Evolutionary conservation across 129 eudicot species (phyloP).

Genomic region (Flaveria brownii): DNA sequence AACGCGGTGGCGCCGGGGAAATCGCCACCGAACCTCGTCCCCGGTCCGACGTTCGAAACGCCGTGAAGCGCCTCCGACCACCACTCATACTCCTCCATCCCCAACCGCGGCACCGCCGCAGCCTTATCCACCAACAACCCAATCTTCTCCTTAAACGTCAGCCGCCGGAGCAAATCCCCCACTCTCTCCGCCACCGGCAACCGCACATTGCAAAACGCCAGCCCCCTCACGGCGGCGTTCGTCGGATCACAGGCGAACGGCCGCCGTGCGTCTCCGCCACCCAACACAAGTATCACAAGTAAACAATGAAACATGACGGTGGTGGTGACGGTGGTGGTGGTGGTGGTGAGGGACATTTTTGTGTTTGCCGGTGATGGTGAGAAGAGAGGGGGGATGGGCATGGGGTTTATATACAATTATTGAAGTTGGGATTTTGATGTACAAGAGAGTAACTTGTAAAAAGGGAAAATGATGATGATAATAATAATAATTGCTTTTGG

Average conservation of each 20-base stretch:
- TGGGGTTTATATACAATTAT: slow-evolving; percentile 24
- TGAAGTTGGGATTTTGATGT: slow-evolving; percentile 16
- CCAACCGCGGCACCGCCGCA: slow-evolving; percentile 64
- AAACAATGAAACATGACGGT: slow-evolving; percentile 15
- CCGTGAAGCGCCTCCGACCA: slow-evolving; percentile 96
- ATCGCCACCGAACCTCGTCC: slow-evolving; percentile 73
- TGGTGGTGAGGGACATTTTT: slow-evolving; percentile 32
- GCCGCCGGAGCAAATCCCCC: slow-evolving; percentile 53
- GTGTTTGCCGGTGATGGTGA: slow-evolving; percentile 2
- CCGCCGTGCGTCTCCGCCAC: slow-evolving; percentile 32
- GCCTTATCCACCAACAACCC: slow-evolving; percentile 57
- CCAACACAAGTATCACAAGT: slow-evolving; percentile 18
- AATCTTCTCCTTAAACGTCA: slow-evolving; percentile 68
- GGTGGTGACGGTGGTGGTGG: slow-evolving; percentile 31
- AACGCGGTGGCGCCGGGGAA: slow-evolving; percentile 87
- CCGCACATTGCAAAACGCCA: slow-evolving; percentile 53
- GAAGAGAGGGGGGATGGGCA: not conserved
- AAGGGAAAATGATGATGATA: not conserved
- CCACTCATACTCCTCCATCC: slow-evolving; percentile 63
- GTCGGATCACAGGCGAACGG: slow-evolving; percentile 64
- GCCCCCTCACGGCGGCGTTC: slow-evolving; percentile 33
- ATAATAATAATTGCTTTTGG: slow-evolving; percentile 33
- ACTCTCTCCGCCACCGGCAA: slow-evolving; percentile 44
- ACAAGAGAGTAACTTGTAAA: slow-evolving; percentile 19
- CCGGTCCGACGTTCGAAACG: slow-evolving; percentile 78